Evolutionary conservation across 2,329 filamentous ascomycete species (phyloP), one percentile per base, ranked within the genome.

Genomic region (Sclerotinia trifoliorum): DNA sequence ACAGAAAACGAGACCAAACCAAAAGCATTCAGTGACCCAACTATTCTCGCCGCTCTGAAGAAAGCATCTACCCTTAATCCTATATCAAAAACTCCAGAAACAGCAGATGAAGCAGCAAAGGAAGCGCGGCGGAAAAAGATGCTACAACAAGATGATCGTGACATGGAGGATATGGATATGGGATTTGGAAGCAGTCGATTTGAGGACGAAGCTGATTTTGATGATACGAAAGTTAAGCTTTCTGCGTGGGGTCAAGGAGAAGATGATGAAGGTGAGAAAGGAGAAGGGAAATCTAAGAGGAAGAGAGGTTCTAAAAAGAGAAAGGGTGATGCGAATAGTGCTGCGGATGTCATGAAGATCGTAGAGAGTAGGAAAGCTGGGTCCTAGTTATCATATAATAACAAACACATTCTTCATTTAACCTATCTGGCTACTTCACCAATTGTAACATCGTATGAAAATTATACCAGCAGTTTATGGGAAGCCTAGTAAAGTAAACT

Each of bases 141-240:
- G 82, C 82, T 97, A 7, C 83, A 89, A 74, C 85, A 85, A 69
- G 87, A 88, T 67, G 90, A 91, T 73, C 86, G 94, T 60, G 94
- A 98, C 77, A 88, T 93, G 60, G 89, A 94, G 68, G 94, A 99
- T 79, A 85, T 99, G 80, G 95, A 99, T 76, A 87, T 98, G 83
- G 94, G 94, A 70, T 98, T 99, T 76, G 95, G 95, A 46, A 92
- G 89, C 26, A 95, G 90, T 76, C 86, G 94, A 39, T 90, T 92
- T 75, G 93, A 92, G 66, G 95, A 97, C 75, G 93, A 94, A 62
- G 94, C 94, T 69, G 94, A 96, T 71, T 86, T 90, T 71, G 91
- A 93, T 52, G 81, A 80, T 77, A 83, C 82, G 55, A 88, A 85
- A 73, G 80, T 92, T 71, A 92, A 91, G 80, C 79, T 94, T 66